Evolutionary conservation across 2,329 filamentous ascomycete genomes (phyloP).

Genomic region (Sporothrix humicola): DNA sequence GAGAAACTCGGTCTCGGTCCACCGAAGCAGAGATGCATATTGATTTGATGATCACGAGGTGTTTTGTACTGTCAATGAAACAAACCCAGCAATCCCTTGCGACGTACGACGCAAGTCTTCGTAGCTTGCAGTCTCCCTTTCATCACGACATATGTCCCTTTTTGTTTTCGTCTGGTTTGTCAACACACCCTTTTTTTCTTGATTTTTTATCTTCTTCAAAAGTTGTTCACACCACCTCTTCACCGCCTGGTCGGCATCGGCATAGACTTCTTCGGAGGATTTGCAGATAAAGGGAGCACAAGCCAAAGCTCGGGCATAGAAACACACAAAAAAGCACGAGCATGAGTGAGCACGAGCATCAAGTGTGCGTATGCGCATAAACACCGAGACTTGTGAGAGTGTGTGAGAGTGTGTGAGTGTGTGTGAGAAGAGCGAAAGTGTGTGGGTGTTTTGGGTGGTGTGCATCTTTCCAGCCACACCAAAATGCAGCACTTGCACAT

Average conservation of each 20-base stretch:
- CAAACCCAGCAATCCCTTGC: neutral
- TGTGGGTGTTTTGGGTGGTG: neutral
- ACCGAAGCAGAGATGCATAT: neutral
- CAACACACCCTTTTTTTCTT: neutral
- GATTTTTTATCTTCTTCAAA: neutral
- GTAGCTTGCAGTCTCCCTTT: slow-evolving; percentile 6
- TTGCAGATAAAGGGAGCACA: slow-evolving; percentile 4
- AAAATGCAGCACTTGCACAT: slow-evolving; percentile 2
- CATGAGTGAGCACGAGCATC: slow-evolving; percentile 8
- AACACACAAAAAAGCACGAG: neutral
- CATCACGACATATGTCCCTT: neutral
- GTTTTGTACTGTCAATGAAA: neutral
- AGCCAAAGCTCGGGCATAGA: neutral
- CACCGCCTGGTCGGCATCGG: slow-evolving; percentile 11
- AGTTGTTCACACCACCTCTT: neutral
- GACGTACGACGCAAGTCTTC: neutral
- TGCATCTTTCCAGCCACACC: neutral
- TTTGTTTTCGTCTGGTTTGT: neutral
- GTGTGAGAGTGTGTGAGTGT: neutral
- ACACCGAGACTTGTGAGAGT: neutral
- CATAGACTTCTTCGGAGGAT: neutral
- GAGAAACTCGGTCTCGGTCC: neutral
- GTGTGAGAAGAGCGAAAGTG: neutral
- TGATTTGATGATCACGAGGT: slow-evolving; percentile 8
- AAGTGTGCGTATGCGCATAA: neutral